Base-by-base conservation (phyloP, 179 eudicot species). In the Amaranthus tricolor region DNA sequence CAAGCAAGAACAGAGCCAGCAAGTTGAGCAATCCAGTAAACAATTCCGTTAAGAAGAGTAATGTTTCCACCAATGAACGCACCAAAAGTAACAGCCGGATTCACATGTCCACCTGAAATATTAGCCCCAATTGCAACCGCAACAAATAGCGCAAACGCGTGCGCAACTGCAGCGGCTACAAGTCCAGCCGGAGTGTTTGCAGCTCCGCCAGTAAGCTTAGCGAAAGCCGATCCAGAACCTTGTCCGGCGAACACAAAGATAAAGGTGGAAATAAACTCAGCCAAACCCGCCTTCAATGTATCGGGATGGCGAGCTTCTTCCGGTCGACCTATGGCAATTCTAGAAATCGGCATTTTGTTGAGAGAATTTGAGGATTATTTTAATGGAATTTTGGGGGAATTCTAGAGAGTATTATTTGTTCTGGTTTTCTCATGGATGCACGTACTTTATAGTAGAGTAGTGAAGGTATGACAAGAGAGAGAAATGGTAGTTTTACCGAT, bases 81-180 rank as follows among this genome's bases (percentile, higher is more conserved):
- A 0, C 85, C 85, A 12, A 82, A 82, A 6, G 85, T 80, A 8
- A 80, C 83, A 4, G 83, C 83, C 4, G 83, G 83, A 63, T 80
- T 80, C 3, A 80, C 83, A 55, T 82, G 85, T 9, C 85, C 85
- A 10, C 85, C 85, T n/a, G 85, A 82, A 73, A 82, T 76, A 54
- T 82, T 82, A 55, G 85, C 85, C 3, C 71, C 80, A 0, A 79
- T 68, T 0, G 85, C 47, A 0, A 82, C 85, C 0, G 80, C 85
- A 6, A 82, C 85, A 9, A 82, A 82, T 0, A 82, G 72, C 1
- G 75, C 85, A 51, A 82, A 82, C 0, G 68, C 80, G 49, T 82
- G 85, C 0, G 85, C 77, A 4, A 82, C 5, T 0, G 85, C 43
- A 0, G 85, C 85, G 6, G 80, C 75, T 2, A 82, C 76, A 5